phyloP scores from a whole-genome alignment of 306 rosid species.

The Dicorynia guianensis region DNA sequence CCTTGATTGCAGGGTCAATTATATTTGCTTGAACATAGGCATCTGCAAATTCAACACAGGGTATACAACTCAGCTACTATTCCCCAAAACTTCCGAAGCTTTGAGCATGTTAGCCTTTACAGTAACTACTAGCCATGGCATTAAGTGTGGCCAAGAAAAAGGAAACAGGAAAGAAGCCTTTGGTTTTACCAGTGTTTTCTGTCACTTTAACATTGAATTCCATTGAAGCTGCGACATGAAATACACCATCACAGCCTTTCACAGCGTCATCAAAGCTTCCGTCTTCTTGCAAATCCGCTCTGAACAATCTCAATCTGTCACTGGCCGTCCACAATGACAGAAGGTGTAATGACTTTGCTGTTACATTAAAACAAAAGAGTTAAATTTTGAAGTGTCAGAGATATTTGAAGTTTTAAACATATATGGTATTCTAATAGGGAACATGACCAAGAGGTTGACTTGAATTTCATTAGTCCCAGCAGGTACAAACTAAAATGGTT shows the following conservation, averaged over 20 bases:
- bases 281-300: slow-evolving; percentile 67
- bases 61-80: slow-evolving; percentile 26
- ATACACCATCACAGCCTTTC: slow-evolving; percentile 72
- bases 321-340: slow-evolving; percentile 55
- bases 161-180: not conserved
- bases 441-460: too few species aligned
- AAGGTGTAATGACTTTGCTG: slow-evolving; percentile 73
- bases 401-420: too few species aligned
- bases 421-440: too few species aligned
- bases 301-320: slow-evolving; percentile 67
- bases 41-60: slow-evolving; percentile 51
- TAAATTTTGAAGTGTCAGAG: not conserved
- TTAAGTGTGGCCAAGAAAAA: not conserved
- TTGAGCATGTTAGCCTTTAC: not conserved
- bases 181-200: slow-evolving; percentile 62
- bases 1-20: slow-evolving; percentile 67
- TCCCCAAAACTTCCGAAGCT: not conserved
- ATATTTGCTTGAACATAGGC: slow-evolving; percentile 58
- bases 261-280: slow-evolving; percentile 84
- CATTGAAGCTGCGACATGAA: slow-evolving; percentile 85
- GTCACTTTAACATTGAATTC: slow-evolving; percentile 51
- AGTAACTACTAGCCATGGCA: not conserved
- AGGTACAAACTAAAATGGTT: too few species aligned
- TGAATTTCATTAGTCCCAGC: too few species aligned
- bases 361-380: slow-evolving; percentile 8